A percentile compares a stretch with the other conserved stretches of the same genome.
Conservation (phyloP, 805 yeast species). For the Saccharomyces mikatae region DNA sequence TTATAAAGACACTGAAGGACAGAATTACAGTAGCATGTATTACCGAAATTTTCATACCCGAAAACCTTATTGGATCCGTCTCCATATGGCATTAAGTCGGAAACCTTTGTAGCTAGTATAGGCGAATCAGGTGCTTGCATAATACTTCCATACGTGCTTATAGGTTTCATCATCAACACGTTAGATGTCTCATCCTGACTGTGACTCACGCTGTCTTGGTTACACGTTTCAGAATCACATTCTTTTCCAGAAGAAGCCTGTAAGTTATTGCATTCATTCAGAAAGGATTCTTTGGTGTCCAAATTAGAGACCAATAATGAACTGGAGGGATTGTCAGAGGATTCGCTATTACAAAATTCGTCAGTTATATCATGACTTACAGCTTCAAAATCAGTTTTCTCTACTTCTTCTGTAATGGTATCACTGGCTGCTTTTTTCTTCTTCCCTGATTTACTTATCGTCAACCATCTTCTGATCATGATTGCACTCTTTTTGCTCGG, state of each 20-base stretch:
- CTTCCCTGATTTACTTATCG: not conserved
- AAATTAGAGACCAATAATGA: not conserved
- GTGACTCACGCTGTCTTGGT: not conserved
- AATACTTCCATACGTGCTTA: not conserved
- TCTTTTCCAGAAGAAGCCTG: not conserved
- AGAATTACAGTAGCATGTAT: conserved; percentile 91
- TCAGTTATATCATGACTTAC: not conserved
- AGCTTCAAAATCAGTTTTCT: not conserved
- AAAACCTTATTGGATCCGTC: conserved; percentile 63
- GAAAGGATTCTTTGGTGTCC: not conserved
- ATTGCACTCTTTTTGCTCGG: not conserved
- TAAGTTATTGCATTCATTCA: not conserved
- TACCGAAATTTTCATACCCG: conserved; percentile 80
- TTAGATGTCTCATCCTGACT: not conserved
- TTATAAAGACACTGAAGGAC: conserved; percentile 81
- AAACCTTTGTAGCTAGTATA: not conserved
- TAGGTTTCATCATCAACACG: not conserved
- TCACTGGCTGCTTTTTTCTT: not conserved
- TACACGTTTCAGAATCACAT: not conserved
- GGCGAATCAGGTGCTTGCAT: not conserved
- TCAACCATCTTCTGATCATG: not conserved
- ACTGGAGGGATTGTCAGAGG: not conserved
- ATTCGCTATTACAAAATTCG: not conserved
- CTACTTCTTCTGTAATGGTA: not conserved
- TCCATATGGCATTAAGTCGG: conserved; percentile 41